Evolutionary conservation across 1,139 yeast species (phyloP), one percentile per base, ranked within the genome.

Genomic region (Schizosaccharomyces versatilis): DNA sequence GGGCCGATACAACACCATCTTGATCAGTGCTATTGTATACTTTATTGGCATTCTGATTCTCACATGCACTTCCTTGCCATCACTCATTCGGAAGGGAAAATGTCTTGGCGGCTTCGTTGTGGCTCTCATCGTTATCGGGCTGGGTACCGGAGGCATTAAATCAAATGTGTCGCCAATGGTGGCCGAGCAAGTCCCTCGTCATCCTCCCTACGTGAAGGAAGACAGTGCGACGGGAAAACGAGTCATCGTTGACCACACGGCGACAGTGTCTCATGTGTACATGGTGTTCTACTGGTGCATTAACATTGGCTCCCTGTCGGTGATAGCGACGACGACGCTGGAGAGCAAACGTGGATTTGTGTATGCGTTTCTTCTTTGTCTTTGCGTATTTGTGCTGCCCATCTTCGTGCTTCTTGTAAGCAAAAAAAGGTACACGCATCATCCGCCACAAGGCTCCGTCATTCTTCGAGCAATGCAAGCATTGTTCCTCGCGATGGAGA

Each of bases 141-240:
- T 81, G 52, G 93, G 85, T 57, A 80, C 93, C 41, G 93, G 94
- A 64, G 80, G 86, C 65, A 83, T 84, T 66, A 84, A 84, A 67
- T 73, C 90, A 47, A 82, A 83, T 62, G 80, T 83, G 53, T 73
- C 84, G 36, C 93, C 93, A 40, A 72, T 82, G 65, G 76, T 84
- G 66, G 86, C 86, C 55, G 93, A 83, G 64, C 94, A 84, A 70
- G 73, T 74, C 63, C 72, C 75, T 52, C 73, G 75, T 62, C 70
- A 76, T 49, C 72, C 73, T 60, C 81, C 79, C 57, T 77, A 74
- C 57, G 78, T 84, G 55, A 75, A 73, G 64, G 76, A 74, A 2
- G 69, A 75, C 55, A 77, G 78, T 60, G 32, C 32, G 32, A 65
- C 70, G 49, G 94, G 85, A 54, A 81, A 78, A 63, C 71, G 73